Evolutionary conservation across 345 rosid genomes (phyloP).

Genomic region (Euphorbia tirucalli): DNA sequence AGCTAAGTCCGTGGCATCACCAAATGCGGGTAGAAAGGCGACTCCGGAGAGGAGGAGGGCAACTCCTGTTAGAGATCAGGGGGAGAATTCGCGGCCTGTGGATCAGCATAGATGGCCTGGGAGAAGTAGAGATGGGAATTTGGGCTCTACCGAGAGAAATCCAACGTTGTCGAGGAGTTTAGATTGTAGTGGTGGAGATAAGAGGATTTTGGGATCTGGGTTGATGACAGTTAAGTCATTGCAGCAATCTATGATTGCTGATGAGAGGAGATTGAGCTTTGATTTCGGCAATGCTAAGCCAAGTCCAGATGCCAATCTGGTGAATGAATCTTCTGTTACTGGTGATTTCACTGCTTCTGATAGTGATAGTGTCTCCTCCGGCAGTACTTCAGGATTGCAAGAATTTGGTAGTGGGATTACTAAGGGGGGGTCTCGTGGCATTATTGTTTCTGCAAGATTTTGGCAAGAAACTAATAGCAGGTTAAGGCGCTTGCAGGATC

Average conservation of each 20-base stretch:
- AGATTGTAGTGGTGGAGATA: slow-evolving; percentile 40
- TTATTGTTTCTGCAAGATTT: slow-evolving; percentile 63
- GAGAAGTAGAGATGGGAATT: slow-evolving; percentile 52
- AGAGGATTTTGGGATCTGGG: slow-evolving; percentile 63
- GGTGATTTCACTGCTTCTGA: slow-evolving; percentile 71
- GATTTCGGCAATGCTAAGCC: slow-evolving; percentile 44
- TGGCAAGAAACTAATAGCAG: slow-evolving; percentile 96
- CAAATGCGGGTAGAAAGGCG: slow-evolving; percentile 43
- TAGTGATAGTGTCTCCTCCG: slow-evolving; percentile 77
- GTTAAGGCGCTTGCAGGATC: slow-evolving; percentile 86
- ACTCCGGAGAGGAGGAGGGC: slow-evolving; percentile 51
- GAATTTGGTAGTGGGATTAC: slow-evolving; percentile 38
- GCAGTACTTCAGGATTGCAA: slow-evolving; percentile 66
- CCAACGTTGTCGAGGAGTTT: slow-evolving; percentile 51
- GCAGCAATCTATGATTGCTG: slow-evolving; percentile 54
- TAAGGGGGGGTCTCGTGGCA: slow-evolving; percentile 44
- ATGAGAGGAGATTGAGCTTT: slow-evolving; percentile 59
- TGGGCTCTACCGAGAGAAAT: slow-evolving; percentile 26
- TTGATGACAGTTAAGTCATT: slow-evolving; percentile 39
- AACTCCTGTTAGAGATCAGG: slow-evolving; percentile 47
- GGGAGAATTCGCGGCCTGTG: slow-evolving; percentile 47
- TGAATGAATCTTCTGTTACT: slow-evolving; percentile 42
- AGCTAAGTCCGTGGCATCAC: slow-evolving; percentile 52
- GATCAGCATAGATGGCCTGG: slow-evolving; percentile 82
- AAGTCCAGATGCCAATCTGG: slow-evolving; percentile 43